Conservation (phyloP, 1,284 basidiomycete genomes). For the Irpex rosettiformis region DNA sequence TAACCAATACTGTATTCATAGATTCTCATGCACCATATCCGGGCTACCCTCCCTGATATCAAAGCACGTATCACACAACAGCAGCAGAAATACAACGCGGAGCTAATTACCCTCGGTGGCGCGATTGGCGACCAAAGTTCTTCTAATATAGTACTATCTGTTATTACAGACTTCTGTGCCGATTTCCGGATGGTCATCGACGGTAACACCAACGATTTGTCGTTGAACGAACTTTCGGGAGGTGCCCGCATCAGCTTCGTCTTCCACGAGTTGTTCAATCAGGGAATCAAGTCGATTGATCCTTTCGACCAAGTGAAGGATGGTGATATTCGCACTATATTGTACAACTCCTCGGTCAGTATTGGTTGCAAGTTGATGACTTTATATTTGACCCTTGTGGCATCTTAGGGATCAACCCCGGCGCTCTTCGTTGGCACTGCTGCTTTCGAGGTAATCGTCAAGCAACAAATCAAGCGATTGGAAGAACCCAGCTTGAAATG, state of each 20-base stretch:
- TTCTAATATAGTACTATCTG: slow-evolving; percentile 86
- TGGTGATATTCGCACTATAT: slow-evolving; percentile 91
- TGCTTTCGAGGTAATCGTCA: slow-evolving; percentile 97
- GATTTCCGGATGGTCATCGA: slow-evolving; percentile 97
- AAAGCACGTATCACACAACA: slow-evolving; percentile 90
- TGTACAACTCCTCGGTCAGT: slow-evolving; percentile 94
- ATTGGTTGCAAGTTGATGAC: neutral
- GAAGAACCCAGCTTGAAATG: slow-evolving; percentile 95
- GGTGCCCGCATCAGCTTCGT: slow-evolving; percentile 98
- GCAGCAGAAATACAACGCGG: slow-evolving; percentile 82
- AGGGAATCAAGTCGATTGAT: slow-evolving; percentile 93
- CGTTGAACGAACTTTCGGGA: slow-evolving; percentile 92
- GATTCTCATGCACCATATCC: slow-evolving; percentile 99
- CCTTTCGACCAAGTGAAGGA: slow-evolving; percentile 99
- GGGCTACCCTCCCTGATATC: slow-evolving; percentile 94
- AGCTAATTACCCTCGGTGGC: slow-evolving; percentile 86
- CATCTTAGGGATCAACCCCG: slow-evolving; percentile 83
- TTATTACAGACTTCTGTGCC: slow-evolving; percentile 96
- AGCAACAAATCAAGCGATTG: slow-evolving; percentile 95
- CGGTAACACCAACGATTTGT: slow-evolving; percentile 94
- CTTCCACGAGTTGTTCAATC: slow-evolving; percentile 97
- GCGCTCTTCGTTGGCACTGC: slow-evolving; percentile 94
- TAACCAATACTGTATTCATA: slow-evolving; percentile 26
- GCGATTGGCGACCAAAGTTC: slow-evolving; percentile 82
- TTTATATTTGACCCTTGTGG: slow-evolving; percentile 4